Percentiles rank a stretch among this genome's conserved stretches.
Evolutionary conservation across 495 filamentous ascomycete genomes (phyloP).

Genomic region (Podospora pseudocomata): DNA sequence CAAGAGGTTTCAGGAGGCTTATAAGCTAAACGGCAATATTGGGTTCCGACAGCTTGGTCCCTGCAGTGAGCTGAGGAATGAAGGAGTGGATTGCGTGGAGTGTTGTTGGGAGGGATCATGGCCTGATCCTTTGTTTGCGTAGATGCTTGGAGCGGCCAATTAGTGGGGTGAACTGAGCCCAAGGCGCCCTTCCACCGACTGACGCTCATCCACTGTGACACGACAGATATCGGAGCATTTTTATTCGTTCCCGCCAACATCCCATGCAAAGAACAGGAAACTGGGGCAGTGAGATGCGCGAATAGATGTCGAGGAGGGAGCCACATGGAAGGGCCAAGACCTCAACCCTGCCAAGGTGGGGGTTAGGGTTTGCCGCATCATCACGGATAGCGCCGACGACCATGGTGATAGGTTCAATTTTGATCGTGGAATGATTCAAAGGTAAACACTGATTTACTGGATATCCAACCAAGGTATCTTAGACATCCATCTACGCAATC

Average conservation of each 20-base stretch:
- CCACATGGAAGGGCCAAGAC: not conserved
- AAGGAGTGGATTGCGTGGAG: not conserved
- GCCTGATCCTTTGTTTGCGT: not conserved
- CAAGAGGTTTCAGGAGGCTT: not conserved
- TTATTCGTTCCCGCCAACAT: not conserved
- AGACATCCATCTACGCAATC: constrained; percentile 36
- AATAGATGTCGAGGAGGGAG: not conserved
- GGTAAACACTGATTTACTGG: not conserved
- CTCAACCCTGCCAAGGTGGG: not conserved
- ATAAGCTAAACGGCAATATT: not conserved
- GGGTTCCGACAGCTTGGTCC: not conserved
- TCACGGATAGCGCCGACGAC: not conserved
- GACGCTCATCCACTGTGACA: not conserved
- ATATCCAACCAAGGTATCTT: not conserved
- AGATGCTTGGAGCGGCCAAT: not conserved
- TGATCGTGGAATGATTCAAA: not conserved
- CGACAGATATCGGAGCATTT: not conserved
- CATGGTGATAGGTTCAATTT: not conserved
- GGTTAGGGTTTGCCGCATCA: not conserved
- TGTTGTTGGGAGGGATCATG: not conserved
- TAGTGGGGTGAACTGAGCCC: constrained; percentile 7
- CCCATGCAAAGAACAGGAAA: not conserved
- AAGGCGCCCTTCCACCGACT: not conserved
- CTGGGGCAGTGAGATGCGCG: not conserved
- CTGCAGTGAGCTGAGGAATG: not conserved